Conservation (phyloP, 176 grass and related monocot genomes). For the Aechmea fasciata region DNA sequence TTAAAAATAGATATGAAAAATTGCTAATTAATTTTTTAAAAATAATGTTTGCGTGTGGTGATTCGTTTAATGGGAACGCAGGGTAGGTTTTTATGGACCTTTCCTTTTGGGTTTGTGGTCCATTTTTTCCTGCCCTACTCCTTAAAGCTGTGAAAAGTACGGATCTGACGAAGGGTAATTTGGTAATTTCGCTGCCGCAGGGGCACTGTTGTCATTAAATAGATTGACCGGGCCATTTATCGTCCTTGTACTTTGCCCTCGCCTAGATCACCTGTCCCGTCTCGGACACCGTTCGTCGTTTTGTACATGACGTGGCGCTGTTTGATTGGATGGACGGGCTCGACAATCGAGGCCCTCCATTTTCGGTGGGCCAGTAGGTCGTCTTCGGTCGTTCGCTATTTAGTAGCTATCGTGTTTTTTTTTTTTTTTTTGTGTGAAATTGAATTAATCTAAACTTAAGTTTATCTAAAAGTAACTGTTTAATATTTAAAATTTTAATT, state of each 20-base stretch:
- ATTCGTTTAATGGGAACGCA: background rate
- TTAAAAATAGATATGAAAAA: background rate
- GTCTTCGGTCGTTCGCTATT: background rate
- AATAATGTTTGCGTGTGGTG: background rate
- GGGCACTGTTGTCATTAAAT: constrained; percentile 19
- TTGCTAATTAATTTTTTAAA: background rate
- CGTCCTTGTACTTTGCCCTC: constrained; percentile 4
- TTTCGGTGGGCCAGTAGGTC: background rate
- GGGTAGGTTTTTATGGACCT: background rate
- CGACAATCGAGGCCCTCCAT: background rate
- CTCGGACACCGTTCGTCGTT: constrained; percentile 11
- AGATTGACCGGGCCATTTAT: constrained; percentile 11
- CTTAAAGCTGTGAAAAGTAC: constrained; percentile 1
- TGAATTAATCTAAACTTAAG: too few relatives aligned
- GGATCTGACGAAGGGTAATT: background rate
- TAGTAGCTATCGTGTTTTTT: background rate
- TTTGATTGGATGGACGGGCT: background rate
- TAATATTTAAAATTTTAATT: too few relatives aligned
- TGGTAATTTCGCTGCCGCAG: constrained; percentile 1
- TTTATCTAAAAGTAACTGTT: too few relatives aligned
- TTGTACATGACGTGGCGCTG: background rate
- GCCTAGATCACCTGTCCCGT: background rate
- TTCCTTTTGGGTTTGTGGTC: background rate
- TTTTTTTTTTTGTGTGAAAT: too few relatives aligned
- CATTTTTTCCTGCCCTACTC: background rate